Evolutionary conservation across 257 asterid species (phyloP).

Genomic region (Hygrophila difformis): DNA sequence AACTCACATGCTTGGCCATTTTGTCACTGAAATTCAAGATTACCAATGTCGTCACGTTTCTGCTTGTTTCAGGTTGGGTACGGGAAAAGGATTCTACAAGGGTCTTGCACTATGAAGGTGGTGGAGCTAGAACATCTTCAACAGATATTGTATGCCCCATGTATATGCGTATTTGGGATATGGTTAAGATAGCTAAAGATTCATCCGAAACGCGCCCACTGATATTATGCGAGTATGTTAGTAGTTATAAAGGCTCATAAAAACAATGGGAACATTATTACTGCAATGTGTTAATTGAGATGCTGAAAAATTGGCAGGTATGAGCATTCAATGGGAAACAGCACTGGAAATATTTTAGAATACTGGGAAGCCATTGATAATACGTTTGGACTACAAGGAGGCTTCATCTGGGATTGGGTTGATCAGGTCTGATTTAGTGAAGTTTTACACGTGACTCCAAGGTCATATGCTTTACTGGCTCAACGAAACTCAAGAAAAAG

Average conservation of each 20-base stretch:
- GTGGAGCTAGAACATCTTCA: conserved; percentile 81
- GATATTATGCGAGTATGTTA: conserved; percentile 91
- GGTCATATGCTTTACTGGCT: background rate
- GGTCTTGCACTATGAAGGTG: conserved; percentile 90
- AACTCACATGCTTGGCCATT: too few species aligned
- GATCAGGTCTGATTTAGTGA: conserved; percentile 58
- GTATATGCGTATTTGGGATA: conserved; percentile 94
- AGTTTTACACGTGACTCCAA: conserved; percentile 1
- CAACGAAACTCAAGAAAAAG: conserved; percentile 3
- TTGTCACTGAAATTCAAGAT: conserved; percentile 7
- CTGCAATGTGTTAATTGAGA: conserved; percentile 7
- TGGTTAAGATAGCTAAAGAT: conserved; percentile 82
- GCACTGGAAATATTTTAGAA: conserved; percentile 83
- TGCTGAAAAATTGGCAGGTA: conserved; percentile 43
- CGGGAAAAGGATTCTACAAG: conserved; percentile 86
- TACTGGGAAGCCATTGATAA: conserved; percentile 98
- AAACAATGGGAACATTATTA: conserved; percentile 1
- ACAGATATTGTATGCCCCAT: conserved; percentile 97
- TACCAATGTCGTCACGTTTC: conserved; percentile 4
- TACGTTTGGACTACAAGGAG: conserved; percentile 98
- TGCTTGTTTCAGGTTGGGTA: conserved; percentile 61
- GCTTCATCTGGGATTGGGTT: conserved; percentile 99
- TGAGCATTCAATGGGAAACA: conserved; percentile 96
- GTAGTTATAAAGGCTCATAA: conserved; percentile 13
- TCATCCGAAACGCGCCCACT: conserved; percentile 80